Evolutionary conservation across 306 rosid genomes (phyloP).

Genomic region (Canavalia ensiformis): DNA sequence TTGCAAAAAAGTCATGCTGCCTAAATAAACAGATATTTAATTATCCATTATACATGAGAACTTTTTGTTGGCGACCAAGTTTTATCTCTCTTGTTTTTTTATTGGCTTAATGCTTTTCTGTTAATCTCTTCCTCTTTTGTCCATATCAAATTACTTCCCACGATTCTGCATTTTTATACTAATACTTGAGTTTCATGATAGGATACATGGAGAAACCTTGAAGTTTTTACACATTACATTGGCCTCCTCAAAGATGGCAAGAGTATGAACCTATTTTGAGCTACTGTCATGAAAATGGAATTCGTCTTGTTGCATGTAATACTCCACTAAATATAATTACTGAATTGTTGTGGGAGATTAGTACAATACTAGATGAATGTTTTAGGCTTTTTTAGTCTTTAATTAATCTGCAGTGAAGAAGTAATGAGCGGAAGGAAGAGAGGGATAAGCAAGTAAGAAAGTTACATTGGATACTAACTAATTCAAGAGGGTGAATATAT

Average conservation of each 20-base stretch:
- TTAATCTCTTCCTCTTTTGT: not conserved
- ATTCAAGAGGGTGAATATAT: too few species aligned
- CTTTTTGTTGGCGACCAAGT: not conserved
- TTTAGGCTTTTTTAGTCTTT: too few species aligned
- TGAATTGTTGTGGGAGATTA: too few species aligned
- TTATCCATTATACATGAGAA: not conserved
- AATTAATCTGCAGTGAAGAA: too few species aligned
- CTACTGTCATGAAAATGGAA: slow-evolving; percentile 80
- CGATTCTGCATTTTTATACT: slow-evolving; percentile 42
- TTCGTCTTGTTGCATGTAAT: slow-evolving; percentile 84
- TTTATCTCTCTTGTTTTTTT: not conserved
- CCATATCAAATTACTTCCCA: not conserved
- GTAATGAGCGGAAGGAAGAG: too few species aligned
- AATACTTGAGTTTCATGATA: slow-evolving; percentile 51
- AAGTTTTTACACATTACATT: slow-evolving; percentile 63
- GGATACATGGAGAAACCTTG: slow-evolving; percentile 90
- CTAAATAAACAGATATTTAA: slow-evolving; percentile 16
- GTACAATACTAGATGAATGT: too few species aligned
- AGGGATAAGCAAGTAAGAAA: too few species aligned
- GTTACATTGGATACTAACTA: too few species aligned
- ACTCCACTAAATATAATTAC: slow-evolving; percentile 57
- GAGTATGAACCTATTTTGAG: slow-evolving; percentile 92
- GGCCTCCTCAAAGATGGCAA: slow-evolving; percentile 92
- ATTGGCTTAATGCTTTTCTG: not conserved
- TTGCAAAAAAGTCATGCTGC: slow-evolving; percentile 22